Evolutionary conservation across 257 asterid species (phyloP), one percentile per base, ranked within the genome.

Genomic region (Lycium ferocissimum): DNA sequence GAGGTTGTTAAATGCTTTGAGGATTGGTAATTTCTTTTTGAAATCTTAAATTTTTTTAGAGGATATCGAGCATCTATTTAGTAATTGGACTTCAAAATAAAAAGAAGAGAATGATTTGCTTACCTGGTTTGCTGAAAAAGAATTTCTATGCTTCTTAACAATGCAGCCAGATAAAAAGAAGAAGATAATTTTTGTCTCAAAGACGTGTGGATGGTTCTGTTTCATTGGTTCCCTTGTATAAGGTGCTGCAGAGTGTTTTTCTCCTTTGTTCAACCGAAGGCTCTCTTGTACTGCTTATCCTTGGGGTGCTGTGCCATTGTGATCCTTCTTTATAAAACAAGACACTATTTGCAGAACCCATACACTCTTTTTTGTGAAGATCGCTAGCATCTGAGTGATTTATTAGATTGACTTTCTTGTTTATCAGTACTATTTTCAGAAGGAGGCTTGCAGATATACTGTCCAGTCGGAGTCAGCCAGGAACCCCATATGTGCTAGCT

Each of bases 341-440:
- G 67, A 22, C 37, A 63, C 38, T 20, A 22, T 5, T 11, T 12
- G 72, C 43, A 65, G 72, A 65, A 65, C 10, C 33, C 72, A 11
- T 12, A 2, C n/a, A n/a, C 4, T 33, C 18, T 12, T 33, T 13
- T 9, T 66, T 13, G 45, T 35, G 47, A 35, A 33, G 18, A 33
- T 66, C 26, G n/a, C 45, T 12, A 33, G 5, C n/a, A 9, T 26
- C 71, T 22, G 18, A n/a, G 38, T 2, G 57, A 43, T 45, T 33
- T 72, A 38, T 72, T 43, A 43, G 80, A n/a, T 72, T 9, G 18
- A n/a, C 18, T 72, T 43, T 71, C 57, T 71, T 43, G 80, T 72
- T 72, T 72, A 45, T 22, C 13, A 40, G 0, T 40, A 49, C n/a
- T 13, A 51, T 49, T 75, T 47, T 45, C 9, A 47, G n/a, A n/a